Evolutionary conservation across 306 rosid species (phyloP).

Genomic region (Prunus mume): DNA sequence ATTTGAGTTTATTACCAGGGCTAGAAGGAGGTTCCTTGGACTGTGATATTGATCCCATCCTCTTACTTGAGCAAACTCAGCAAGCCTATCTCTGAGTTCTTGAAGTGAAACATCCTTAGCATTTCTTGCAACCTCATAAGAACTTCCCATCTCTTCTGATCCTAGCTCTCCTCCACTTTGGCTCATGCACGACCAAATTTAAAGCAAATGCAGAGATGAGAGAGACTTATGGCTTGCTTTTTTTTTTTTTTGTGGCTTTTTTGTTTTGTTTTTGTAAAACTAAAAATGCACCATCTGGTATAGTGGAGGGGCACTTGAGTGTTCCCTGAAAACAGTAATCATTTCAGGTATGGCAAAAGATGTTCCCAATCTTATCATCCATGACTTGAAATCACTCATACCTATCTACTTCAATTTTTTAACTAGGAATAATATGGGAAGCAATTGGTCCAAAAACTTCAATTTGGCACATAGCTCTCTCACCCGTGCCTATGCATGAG

Average conservation of each 20-base stretch:
- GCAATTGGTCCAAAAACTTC: background rate
- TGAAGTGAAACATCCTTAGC: conserved; percentile 58
- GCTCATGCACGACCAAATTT: conserved; percentile 40
- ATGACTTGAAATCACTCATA: conserved; percentile 50
- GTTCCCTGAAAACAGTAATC: conserved; percentile 37
- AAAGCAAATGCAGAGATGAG: conserved; percentile 26
- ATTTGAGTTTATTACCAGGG: conserved; percentile 38
- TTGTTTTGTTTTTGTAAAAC: background rate
- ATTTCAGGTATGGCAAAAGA: conserved; percentile 40
- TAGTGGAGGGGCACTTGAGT: conserved; percentile 62
- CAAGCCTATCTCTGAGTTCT: conserved; percentile 63
- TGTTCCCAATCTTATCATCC: conserved; percentile 35
- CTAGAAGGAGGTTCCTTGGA: conserved; percentile 80
- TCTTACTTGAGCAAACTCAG: conserved; percentile 68
- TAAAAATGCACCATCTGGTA: conserved; percentile 31
- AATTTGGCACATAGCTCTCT: background rate
- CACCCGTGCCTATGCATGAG: too few relatives aligned
- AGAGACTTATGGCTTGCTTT: conserved; percentile 6
- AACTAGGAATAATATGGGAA: background rate
- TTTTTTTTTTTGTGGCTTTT: background rate
- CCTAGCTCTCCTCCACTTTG: background rate
- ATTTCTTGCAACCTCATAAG: conserved; percentile 28
- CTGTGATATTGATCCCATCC: conserved; percentile 84
- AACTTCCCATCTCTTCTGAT: conserved; percentile 47
- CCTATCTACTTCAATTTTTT: conserved; percentile 16